Evolutionary conservation across 495 filamentous ascomycete species (phyloP), one percentile per base, ranked within the genome.

Genomic region (Podospora pseudoanserina): DNA sequence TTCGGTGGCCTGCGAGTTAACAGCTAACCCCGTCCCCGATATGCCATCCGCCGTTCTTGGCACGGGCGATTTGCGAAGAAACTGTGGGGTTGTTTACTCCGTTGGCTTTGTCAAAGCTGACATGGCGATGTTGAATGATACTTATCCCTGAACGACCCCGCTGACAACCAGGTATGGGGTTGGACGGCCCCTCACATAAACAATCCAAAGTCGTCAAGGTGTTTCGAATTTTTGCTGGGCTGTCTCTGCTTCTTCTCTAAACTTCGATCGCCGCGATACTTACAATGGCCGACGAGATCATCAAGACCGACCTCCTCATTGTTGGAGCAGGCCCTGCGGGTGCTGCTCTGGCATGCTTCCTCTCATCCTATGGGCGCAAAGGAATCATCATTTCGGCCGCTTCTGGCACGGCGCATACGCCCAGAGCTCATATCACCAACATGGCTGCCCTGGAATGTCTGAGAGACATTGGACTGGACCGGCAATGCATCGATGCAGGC

Each of bases 391-490:
- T 88, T 64, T 76, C 77, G 44, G 70, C 77, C 15, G 79, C 78
- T 0, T 74, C 83, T 4, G 81, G 81, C 9, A 84, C 76, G 3
- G 83, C 85, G 6, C 76, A 83, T 44, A 86, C 84, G 26, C 86
- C 86, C 2, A 72, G 86, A 2, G 86, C 84, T 1, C 85, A 88
- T 65, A 86, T 87, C 61, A 85, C 82, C 28, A 88, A 86, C 65
- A 76, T 74, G 73, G 75, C 76, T 4, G 75, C 68, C 2, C 64
- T 77, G 80, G 84, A 87, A 71, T 86, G 84, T 69, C 76, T 86
- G 3, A 80, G 84, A 19, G 84, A 86, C 64, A 83, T 86, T 60
- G 84, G 81, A 2, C 75, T 86, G 0, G 82, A 85, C 19, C 68
- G 75, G 6, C 79, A 82, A 58, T 77, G 79, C 57, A 30, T 76